Conservation (phyloP, 805 yeast genomes). For the Cyberlindnera japonica region DNA sequence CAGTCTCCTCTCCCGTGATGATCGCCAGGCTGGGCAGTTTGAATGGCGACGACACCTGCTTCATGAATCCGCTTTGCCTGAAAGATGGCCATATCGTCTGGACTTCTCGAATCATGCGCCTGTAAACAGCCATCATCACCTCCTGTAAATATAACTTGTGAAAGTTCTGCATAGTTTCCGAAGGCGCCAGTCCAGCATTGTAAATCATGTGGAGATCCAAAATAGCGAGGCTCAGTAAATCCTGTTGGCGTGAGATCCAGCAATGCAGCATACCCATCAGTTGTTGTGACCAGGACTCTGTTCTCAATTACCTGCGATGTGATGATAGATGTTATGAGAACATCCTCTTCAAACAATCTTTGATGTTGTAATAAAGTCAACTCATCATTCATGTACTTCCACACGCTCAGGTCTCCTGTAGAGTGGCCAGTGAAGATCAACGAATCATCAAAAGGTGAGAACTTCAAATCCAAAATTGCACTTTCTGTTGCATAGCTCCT, state of each 20-base stretch:
- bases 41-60: constrained; percentile 88
- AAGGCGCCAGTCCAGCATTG: constrained; percentile 90
- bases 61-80: constrained; percentile 59
- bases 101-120: constrained; percentile 61
- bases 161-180: constrained; percentile 50
- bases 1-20: constrained; percentile 35
- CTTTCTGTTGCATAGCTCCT: constrained; percentile 37
- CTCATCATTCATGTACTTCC: constrained; percentile 41
- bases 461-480: constrained; percentile 76
- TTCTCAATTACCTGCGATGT: constrained; percentile 44
- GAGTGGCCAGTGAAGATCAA: constrained; percentile 68
- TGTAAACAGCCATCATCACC: constrained; percentile 83
- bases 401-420: constrained; percentile 66
- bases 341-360: constrained; percentile 45
- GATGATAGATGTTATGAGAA: constrained; percentile 61
- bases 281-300: constrained; percentile 53
- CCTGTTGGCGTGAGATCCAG: constrained; percentile 30
- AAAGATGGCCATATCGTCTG: constrained; percentile 32
- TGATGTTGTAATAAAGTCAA: constrained; percentile 28
- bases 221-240: constrained; percentile 26
- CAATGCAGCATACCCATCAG: constrained; percentile 58
- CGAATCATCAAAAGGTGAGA: constrained; percentile 50
- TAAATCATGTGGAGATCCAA: constrained; percentile 48
- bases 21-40: constrained; percentile 45
- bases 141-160: constrained; percentile 70